Evolutionary conservation across 225 moss, liverwort and hornwort species (phyloP).

Genomic region (Rhytidiadelphus loreus): DNA sequence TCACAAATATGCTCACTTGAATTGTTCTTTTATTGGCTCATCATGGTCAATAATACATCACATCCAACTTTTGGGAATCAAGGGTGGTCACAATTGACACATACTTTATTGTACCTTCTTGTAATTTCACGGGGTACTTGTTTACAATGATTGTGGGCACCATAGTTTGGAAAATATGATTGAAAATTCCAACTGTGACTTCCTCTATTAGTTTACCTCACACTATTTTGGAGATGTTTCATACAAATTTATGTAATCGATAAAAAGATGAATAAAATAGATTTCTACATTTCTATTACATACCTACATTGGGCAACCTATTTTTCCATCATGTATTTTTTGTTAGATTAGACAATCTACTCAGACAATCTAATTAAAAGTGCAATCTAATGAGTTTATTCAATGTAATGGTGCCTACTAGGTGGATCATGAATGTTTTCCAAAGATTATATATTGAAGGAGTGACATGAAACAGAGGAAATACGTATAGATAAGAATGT

Average conservation of each 20-base stretch:
- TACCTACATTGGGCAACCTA: rapidly evolving
- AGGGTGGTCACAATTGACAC: not conserved
- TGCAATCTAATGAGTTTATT: not conserved
- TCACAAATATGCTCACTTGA: rapidly evolving
- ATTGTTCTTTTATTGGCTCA: not conserved
- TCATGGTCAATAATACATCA: rapidly evolving
- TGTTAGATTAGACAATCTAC: not conserved
- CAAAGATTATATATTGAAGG: rapidly evolving
- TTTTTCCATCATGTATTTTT: not conserved
- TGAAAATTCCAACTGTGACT: no score
- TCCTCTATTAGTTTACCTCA: not conserved
- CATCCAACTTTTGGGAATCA: rapidly evolving
- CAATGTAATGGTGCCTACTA: rapidly evolving
- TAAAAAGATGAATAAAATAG: not conserved
- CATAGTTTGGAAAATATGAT: rapidly evolving
- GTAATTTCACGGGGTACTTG: rapidly evolving
- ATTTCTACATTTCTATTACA: not conserved
- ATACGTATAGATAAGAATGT: rapidly evolving
- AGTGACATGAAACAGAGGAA: rapidly evolving
- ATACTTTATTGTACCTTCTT: not conserved
- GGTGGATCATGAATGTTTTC: not conserved
- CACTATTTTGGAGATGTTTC: rapidly evolving
- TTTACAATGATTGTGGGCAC: not conserved
- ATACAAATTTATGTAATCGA: not conserved
- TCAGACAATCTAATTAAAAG: not conserved